These are phyloP conservation scores for Symbiodinium natans DNA, from an alignment of 73 alveolate genomes.

Conservation along the genomic window DNA sequence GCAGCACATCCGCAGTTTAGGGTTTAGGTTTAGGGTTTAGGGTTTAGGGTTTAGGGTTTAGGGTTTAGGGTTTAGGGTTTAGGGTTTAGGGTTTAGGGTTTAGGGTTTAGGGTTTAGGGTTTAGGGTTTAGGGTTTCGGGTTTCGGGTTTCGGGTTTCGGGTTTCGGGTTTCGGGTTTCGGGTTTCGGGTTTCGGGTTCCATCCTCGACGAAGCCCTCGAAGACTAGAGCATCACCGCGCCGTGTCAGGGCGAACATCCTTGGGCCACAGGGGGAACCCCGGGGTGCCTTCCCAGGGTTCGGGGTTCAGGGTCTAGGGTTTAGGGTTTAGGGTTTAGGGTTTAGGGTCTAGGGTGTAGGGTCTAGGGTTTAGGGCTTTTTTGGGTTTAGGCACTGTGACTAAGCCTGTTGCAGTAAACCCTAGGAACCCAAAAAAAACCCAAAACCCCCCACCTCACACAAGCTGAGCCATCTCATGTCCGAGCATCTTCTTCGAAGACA, in stretches of 20 bases:
- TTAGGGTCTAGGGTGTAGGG: too few relatives aligned
- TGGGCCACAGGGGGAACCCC: neutral
- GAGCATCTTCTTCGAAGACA: constrained; percentile 38
- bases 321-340: too few relatives aligned
- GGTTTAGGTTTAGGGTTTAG: neutral
- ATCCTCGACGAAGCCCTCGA: constrained; percentile 33
- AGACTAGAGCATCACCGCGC: constrained; percentile 24
- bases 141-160: neutral
- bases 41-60: neutral
- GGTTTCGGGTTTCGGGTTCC: neutral
- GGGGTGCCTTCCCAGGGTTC: neutral
- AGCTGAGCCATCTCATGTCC: neutral
- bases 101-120: neutral
- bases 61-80: neutral
- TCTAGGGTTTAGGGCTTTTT: too few relatives aligned
- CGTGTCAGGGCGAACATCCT: constrained; percentile 70
- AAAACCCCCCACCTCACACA: too few relatives aligned
- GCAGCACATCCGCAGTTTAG: too few relatives aligned
- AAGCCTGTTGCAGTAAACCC: too few relatives aligned
- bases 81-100: neutral
- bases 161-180: too few relatives aligned
- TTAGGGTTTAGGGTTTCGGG: neutral
- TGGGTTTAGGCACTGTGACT: too few relatives aligned
- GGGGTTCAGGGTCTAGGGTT: too few relatives aligned
- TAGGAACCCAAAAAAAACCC: too few relatives aligned